phyloP scores from a whole-genome alignment of 2,329 filamentous ascomycete species.

The Penicillium glabrum region DNA sequence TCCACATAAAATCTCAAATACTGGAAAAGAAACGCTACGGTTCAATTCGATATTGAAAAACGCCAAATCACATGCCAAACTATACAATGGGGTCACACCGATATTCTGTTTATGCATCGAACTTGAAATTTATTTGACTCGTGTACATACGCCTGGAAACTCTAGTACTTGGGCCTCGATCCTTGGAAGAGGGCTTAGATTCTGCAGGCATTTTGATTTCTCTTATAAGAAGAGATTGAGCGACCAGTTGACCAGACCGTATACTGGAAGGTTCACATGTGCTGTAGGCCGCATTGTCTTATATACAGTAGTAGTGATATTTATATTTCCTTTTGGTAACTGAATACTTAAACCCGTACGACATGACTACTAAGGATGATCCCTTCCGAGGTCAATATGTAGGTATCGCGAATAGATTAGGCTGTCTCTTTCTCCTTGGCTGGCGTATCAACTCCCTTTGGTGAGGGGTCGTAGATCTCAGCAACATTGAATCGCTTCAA shows the following conservation, averaged over 20 bases:
- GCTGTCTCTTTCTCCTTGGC: background rate
- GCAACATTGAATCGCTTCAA: conserved; percentile 64
- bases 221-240: too few species aligned
- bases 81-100: background rate
- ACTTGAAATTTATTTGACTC: background rate
- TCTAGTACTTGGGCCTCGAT: background rate
- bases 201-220: too few species aligned
- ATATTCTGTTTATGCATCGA: background rate
- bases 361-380: too few species aligned
- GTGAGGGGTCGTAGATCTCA: conserved; percentile 57
- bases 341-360: too few species aligned
- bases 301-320: too few species aligned
- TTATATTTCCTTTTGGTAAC: too few species aligned
- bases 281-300: too few species aligned
- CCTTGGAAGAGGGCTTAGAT: too few species aligned
- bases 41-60: background rate
- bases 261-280: too few species aligned
- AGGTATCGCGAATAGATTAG: background rate
- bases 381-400: background rate
- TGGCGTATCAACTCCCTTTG: conserved; percentile 18
- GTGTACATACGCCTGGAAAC: background rate
- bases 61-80: background rate
- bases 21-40: background rate
- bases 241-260: too few species aligned
- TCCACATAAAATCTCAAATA: background rate